These are phyloP conservation scores for Penicillium waksmanii DNA, from an alignment of 495 filamentous ascomycete genomes.

Conservation along the genomic window DNA sequence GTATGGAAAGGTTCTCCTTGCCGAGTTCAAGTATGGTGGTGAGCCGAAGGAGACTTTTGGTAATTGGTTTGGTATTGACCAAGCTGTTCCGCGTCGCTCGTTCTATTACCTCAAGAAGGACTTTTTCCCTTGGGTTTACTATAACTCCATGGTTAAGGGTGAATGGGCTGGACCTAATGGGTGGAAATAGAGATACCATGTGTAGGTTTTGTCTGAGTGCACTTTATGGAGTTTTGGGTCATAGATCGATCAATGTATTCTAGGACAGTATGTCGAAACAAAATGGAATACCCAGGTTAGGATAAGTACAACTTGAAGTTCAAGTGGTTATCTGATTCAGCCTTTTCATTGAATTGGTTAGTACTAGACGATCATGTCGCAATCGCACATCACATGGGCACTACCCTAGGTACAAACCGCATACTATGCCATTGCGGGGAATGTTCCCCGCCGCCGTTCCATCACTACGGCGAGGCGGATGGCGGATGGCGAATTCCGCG, in stretches of 20 bases:
- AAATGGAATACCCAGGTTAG: conserved; percentile 3
- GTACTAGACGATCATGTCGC: too few species aligned
- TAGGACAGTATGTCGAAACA: not conserved
- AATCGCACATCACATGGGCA: too few species aligned
- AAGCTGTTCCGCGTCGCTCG: conserved; percentile 54
- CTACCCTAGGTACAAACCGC: too few species aligned
- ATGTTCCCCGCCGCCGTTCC: too few species aligned
- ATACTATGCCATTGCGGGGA: too few species aligned
- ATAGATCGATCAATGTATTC: conserved; percentile 5
- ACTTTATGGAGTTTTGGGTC: conserved; percentile 8
- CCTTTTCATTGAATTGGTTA: too few species aligned
- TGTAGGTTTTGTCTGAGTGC: not conserved
- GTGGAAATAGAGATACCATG: conserved; percentile 28
- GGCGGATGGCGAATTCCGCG: too few species aligned
- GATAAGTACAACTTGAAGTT: not conserved
- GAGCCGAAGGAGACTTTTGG: conserved; percentile 71
- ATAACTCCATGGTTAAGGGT: conserved; percentile 61
- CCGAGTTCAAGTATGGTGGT: conserved; percentile 75
- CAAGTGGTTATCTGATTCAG: not conserved
- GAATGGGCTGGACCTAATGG: conserved; percentile 66
- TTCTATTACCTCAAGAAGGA: conserved; percentile 74
- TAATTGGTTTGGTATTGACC: conserved; percentile 58
- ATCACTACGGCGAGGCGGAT: too few species aligned
- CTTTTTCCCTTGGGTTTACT: conserved; percentile 72
- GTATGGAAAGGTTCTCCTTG: conserved; percentile 68